Evolutionary conservation across 805 yeast genomes (phyloP).

Genomic region (Saccharomyces jurei): DNA sequence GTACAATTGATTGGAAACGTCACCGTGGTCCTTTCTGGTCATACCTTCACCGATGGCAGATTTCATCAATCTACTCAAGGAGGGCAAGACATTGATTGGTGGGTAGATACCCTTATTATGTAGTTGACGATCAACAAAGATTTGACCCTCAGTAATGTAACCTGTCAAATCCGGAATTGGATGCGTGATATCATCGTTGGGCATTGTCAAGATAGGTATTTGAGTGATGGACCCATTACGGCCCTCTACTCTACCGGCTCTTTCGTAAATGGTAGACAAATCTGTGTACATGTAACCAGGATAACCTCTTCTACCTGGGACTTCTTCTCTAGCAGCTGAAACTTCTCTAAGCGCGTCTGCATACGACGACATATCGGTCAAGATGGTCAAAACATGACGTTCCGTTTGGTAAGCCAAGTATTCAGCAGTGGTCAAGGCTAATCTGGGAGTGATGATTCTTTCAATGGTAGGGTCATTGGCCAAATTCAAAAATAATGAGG

Average conservation of each 20-base stretch:
- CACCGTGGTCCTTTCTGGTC: slow-evolving; percentile 99
- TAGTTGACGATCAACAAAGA: slow-evolving; percentile 92
- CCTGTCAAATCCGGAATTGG: slow-evolving; percentile 99
- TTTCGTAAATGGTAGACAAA: slow-evolving; percentile 96
- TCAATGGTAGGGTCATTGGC: slow-evolving; percentile 99
- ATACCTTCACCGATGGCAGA: slow-evolving; percentile 99
- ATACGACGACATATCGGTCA: slow-evolving; percentile 99
- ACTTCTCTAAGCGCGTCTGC: slow-evolving; percentile 99
- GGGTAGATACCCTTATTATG: slow-evolving; percentile 96
- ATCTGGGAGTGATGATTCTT: slow-evolving; percentile 97
- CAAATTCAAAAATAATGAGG: slow-evolving; percentile 89
- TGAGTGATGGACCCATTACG: slow-evolving; percentile 99
- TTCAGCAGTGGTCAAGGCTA: slow-evolving; percentile 97
- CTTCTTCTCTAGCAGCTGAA: slow-evolving; percentile 99
- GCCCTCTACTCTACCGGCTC: slow-evolving; percentile 99
- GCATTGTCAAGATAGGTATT: slow-evolving; percentile 98
- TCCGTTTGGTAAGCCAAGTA: slow-evolving; percentile 98
- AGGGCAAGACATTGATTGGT: slow-evolving; percentile 96
- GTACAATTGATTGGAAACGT: slow-evolving; percentile 95
- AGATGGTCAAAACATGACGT: slow-evolving; percentile 94
- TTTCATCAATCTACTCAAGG: slow-evolving; percentile 96
- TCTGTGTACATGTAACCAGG: slow-evolving; percentile 99
- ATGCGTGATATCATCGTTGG: slow-evolving; percentile 98
- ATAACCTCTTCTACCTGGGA: slow-evolving; percentile 99
- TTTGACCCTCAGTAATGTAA: slow-evolving; percentile 98